These are phyloP conservation scores for Colletotrichum karsti DNA, from an alignment of 2,329 filamentous ascomycete species.

Conservation along the genomic window DNA sequence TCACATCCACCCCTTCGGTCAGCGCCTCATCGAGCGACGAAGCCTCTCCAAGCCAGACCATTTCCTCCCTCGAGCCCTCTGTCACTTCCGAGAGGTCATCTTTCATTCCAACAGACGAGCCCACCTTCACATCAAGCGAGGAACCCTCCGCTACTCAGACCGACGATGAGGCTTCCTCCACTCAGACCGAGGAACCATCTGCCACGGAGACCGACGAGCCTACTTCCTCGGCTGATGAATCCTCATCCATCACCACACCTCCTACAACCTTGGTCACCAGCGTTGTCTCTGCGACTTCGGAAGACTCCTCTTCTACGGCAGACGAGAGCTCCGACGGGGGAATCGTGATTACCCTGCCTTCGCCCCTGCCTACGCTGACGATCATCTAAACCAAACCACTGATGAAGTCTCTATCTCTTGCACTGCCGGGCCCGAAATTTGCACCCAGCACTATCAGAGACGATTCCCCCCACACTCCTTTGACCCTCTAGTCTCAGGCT, in stretches of 20 bases:
- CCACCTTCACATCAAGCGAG: neutral
- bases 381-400: neutral
- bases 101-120: neutral
- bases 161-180: neutral
- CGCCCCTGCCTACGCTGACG: neutral
- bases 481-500: neutral
- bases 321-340: neutral
- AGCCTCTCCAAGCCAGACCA: no score
- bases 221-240: neutral
- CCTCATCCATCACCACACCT: neutral
- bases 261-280: neutral
- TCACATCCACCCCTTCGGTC: neutral
- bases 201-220: neutral
- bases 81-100: neutral
- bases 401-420: neutral
- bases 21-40: neutral
- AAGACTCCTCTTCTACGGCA: neutral
- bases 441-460: neutral
- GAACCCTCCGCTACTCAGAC: neutral
- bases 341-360: neutral
- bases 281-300: neutral
- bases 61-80: neutral
- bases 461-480: neutral
- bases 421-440: neutral
- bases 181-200: neutral